Evolutionary conservation across 495 filamentous ascomycete genomes (phyloP).

Genomic region (Penicillium turbatum): DNA sequence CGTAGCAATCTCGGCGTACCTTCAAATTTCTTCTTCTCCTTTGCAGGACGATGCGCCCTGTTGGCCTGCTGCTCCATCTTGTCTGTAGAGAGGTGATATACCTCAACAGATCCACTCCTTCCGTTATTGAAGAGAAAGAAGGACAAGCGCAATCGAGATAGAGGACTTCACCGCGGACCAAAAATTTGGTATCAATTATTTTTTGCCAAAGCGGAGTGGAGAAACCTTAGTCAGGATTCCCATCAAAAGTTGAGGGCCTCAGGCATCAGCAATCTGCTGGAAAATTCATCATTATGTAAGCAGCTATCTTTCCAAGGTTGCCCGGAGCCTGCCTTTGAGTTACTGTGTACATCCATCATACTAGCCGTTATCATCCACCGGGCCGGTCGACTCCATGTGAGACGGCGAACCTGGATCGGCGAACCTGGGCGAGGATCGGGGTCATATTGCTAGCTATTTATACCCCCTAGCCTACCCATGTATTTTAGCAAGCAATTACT

Average conservation of each 20-base stretch:
- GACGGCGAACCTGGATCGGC: too few relatives aligned
- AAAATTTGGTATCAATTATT: conserved; percentile 26
- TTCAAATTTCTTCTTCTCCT: conserved; percentile 83
- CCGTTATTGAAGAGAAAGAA: conserved; percentile 15
- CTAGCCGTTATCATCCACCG: not conserved
- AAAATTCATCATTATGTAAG: not conserved
- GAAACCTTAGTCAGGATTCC: not conserved
- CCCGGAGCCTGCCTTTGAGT: too few relatives aligned
- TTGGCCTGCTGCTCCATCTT: conserved; percentile 81
- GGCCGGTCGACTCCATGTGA: not conserved
- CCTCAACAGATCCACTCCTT: conserved; percentile 28
- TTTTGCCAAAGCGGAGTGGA: conserved; percentile 6
- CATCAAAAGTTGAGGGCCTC: not conserved
- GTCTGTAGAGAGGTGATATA: conserved; percentile 28
- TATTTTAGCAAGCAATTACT: too few relatives aligned
- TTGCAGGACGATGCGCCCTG: conserved; percentile 77
- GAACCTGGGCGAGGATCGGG: too few relatives aligned
- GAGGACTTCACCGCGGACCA: conserved; percentile 12
- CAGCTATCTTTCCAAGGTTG: too few relatives aligned
- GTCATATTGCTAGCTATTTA: too few relatives aligned
- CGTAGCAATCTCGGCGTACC: conserved; percentile 30
- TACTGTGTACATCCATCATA: too few relatives aligned
- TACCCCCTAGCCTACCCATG: too few relatives aligned
- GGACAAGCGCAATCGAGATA: conserved; percentile 7
- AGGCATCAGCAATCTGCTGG: not conserved